Base-by-base conservation (phyloP, 1,139 yeast genomes). In the Suhomyces bribrorum region DNA sequence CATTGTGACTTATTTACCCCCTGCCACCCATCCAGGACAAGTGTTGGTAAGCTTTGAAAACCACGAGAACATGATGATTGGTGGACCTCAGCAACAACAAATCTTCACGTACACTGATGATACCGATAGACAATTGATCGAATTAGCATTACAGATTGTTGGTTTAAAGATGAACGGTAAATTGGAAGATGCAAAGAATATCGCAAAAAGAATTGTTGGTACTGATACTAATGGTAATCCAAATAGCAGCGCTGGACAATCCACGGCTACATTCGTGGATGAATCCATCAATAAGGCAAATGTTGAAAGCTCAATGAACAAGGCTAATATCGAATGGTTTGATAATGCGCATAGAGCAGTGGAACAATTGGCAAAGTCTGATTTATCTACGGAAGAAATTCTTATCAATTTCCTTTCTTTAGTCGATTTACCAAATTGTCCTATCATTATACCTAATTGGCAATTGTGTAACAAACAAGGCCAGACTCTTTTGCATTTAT, bases 101-200 rank as follows among this genome's bases (percentile, higher is more conserved):
- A 71, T 86, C 2, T 90, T 90, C 60, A 89, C 97, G 0, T 90
- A 90, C 54, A 75, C 88, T 32, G 96, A 90, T 64, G 97, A 90
- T 58, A 86, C 96, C 11, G 97, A 89, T 62, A 76, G 94, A 46
- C 96, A 89, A 59, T 74, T 90, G 55, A 86, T 90, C 57, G 97
- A 90, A 61, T 69, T 90, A 48, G 97, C 97, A 0, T 70, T 90
- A 50, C 97, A 90, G 57, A 90, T 90, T 49, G 96, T 90, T 23
- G 97, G 97, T 2, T 72, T 88, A 62, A 89, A 89, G 64, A 87
- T 89, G 95, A 88, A 88, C 57, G 97, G 97, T 44, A 86, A 83
- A 53, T 69, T 89, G 43, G 97, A 90, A 56, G 96, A 89, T 64
- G 96, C 97, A 0, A 79, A 86, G 52, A 87, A 86, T 56, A 86